phyloP scores from a whole-genome alignment of 1,139 yeast genomes.

The Zygotorulaspora mrakii region DNA sequence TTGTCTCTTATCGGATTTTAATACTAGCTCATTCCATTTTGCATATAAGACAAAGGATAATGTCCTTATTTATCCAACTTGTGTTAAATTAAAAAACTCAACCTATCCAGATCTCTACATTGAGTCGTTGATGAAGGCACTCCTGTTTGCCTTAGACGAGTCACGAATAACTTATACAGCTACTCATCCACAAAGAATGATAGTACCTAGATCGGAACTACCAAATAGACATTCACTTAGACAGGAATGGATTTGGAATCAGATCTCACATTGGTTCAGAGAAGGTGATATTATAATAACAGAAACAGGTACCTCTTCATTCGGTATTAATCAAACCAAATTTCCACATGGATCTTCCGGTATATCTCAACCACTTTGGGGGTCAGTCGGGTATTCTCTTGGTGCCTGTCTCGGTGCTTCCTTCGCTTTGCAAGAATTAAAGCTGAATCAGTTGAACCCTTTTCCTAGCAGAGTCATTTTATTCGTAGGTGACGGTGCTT shows the following conservation, averaged over 20 bases:
- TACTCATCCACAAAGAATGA: constrained; percentile 26
- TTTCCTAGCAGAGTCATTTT: constrained; percentile 60
- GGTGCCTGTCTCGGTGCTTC: constrained; percentile 85
- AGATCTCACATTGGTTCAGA: constrained; percentile 67
- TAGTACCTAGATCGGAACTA: constrained; percentile 37
- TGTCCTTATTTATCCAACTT: constrained; percentile 76
- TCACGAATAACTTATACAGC: constrained; percentile 37
- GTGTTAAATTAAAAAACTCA: constrained; percentile 67
- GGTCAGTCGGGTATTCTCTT: constrained; percentile 80
- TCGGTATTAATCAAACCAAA: constrained; percentile 73
- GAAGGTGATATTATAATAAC: constrained; percentile 76
- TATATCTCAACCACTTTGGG: constrained; percentile 85
- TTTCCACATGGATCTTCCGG: constrained; percentile 70
- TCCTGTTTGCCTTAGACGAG: constrained; percentile 40
- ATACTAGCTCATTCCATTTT: constrained; percentile 83
- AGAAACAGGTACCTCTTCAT: constrained; percentile 88
- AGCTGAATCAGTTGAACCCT: constrained; percentile 43
- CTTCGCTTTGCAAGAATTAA: constrained; percentile 69
- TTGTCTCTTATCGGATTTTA: constrained; percentile 76
- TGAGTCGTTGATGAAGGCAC: constrained; percentile 55
- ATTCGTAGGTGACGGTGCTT: constrained; percentile 87
- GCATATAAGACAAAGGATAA: constrained; percentile 69
- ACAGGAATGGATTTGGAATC: constrained; percentile 83
- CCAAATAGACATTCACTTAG: constrained; percentile 43
- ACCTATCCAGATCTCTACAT: constrained; percentile 70